These are phyloP conservation scores for Lepiota venenata DNA, from an alignment of 768 basidiomycete genomes.

Conservation along the genomic window DNA sequence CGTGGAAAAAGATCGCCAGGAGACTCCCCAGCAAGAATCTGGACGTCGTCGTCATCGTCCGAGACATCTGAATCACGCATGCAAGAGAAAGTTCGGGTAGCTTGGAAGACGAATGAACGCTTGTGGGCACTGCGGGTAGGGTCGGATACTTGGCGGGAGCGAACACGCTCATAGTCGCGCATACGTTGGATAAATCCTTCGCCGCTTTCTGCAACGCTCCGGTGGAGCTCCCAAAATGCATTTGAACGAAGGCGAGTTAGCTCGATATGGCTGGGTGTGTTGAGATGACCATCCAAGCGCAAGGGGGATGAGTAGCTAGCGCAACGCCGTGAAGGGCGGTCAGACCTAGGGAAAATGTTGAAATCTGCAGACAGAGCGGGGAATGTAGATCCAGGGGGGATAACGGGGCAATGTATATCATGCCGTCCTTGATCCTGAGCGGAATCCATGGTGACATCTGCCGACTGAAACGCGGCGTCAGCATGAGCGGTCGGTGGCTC, in stretches of 20 bases:
- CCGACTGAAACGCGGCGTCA: constrained; percentile 1
- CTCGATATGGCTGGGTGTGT: constrained; percentile 12
- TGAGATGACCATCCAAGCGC: constrained; percentile 5
- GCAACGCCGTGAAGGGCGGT: constrained; percentile 1
- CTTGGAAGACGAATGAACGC: constrained; percentile 20
- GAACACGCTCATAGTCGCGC: constrained; percentile 64
- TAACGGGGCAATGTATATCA: constrained; percentile 21
- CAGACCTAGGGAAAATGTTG: constrained; percentile 32
- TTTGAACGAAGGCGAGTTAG: constrained; percentile 46
- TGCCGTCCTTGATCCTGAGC: constrained; percentile 20
- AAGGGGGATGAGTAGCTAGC: constrained; percentile 10
- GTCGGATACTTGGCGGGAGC: constrained; percentile 27
- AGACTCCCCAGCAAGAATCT: constrained; percentile 47
- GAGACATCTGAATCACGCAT: constrained; percentile 28
- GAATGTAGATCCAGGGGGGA: constrained; percentile 27
- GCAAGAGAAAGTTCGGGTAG: constrained; percentile 12
- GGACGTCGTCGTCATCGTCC: constrained; percentile 58
- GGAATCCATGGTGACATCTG: constrained; percentile 2
- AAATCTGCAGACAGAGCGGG: constrained; percentile 51
- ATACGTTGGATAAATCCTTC: constrained; percentile 69
- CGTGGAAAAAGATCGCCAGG: constrained; percentile 15
- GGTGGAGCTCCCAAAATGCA: constrained; percentile 64
- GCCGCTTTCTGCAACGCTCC: constrained; percentile 59
- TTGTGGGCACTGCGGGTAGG: constrained; percentile 31
- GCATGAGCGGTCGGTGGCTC: background rate